Evolutionary conservation across 345 rosid species (phyloP).

Genomic region (Raphanus sativus): DNA sequence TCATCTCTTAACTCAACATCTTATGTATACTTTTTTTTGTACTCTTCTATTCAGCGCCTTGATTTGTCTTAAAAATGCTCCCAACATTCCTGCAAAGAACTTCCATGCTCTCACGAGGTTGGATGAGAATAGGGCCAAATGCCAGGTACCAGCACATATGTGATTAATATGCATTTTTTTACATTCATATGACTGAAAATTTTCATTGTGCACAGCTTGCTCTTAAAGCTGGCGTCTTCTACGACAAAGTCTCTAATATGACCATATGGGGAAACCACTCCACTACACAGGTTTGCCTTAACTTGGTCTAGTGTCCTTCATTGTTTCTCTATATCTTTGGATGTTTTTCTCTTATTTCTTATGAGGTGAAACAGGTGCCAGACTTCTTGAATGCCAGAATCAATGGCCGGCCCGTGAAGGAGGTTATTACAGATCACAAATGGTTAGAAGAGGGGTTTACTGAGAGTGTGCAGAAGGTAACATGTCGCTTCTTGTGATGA

Average conservation of each 20-base stretch:
- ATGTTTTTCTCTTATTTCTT: conserved; percentile 5
- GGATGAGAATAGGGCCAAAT: conserved; percentile 97
- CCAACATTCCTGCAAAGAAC: conserved; percentile 90
- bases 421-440: conserved; percentile 81
- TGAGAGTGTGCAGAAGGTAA: conserved; percentile 85
- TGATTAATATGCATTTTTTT: not conserved
- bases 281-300: conserved; percentile 77
- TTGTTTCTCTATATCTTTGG: not conserved
- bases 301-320: not conserved
- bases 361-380: conserved; percentile 64
- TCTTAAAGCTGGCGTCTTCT: conserved; percentile 94
- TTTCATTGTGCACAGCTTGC: conserved; percentile 72
- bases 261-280: conserved; percentile 99
- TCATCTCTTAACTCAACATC: not conserved
- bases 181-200: not conserved
- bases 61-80: conserved; percentile 96
- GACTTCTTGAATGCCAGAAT: conserved; percentile 93
- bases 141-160: conserved; percentile 60
- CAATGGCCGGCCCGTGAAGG: conserved; percentile 78
- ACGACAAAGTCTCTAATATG: conserved; percentile 90
- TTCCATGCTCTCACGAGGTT: conserved; percentile 93
- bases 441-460: conserved; percentile 98
- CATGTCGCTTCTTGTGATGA: not conserved
- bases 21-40: not conserved
- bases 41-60: conserved; percentile 58